These are phyloP conservation scores for Cryphonectria nitschkei DNA, from an alignment of 2,329 filamentous ascomycete genomes.

Conservation along the genomic window DNA sequence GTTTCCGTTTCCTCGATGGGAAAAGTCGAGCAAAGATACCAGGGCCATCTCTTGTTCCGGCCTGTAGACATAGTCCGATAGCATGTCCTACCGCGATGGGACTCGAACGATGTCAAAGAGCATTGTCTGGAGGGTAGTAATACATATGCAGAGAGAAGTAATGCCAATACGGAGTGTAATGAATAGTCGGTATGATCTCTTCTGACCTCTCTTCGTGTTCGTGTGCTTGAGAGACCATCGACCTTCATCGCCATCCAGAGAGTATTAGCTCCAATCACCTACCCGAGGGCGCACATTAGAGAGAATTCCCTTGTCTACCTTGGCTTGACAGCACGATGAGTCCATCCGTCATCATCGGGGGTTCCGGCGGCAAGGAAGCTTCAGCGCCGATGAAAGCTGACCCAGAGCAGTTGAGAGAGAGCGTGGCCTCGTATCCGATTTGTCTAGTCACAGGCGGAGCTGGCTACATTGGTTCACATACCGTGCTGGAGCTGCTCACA, in stretches of 20 bases:
- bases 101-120: not conserved
- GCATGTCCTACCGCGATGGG: not conserved
- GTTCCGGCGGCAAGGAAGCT: not conserved
- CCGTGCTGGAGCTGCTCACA: conserved; percentile 26
- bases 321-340: conserved; percentile 5
- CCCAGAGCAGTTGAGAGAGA: conserved; percentile 1
- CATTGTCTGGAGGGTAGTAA: not conserved
- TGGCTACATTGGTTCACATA: conserved; percentile 27
- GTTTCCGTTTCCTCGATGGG: not conserved
- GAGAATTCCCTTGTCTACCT: not conserved
- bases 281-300: not conserved
- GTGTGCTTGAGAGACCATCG: not conserved
- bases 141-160: not conserved
- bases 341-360: conserved; percentile 3
- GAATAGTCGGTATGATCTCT: not conserved
- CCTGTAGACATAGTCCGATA: not conserved
- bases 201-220: not conserved
- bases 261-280: not conserved
- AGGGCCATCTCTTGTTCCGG: not conserved
- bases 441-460: conserved; percentile 26
- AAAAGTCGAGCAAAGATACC: not conserved
- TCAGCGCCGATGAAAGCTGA: not conserved
- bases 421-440: conserved; percentile 19
- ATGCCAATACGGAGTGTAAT: not conserved
- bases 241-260: not conserved